Base-by-base conservation (phyloP, 192 early-diverging fungal species). In the Podila verticillata region DNA sequence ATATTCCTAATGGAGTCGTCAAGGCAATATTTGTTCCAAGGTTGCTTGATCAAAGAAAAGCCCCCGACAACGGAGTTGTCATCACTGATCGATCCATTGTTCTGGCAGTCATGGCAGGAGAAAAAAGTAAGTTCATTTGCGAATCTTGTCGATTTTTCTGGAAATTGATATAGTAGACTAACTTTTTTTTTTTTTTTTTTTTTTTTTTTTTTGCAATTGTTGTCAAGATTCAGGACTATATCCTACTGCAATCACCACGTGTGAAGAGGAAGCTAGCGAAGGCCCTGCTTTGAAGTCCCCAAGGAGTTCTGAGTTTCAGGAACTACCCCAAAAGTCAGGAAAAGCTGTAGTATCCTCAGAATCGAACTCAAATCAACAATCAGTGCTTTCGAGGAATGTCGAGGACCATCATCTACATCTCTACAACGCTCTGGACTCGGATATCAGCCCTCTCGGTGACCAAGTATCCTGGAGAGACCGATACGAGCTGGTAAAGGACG, bases 11-110 rank as follows among this genome's bases (percentile, higher is more conserved):
- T 4, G 70, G 65, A 2, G 51, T 58, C 24, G 61, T 60, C 17
- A 80, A 72, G 54, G 69, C 77, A 1, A 22, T 80, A 28, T 57
- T 65, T 24, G 59, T 80, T 60, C 70, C 77, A 60, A 51, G 31
- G 22, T 35, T 72, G 54, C 54, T 72, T 22, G 70, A 65, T 30
- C 59, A 72, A 26, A 57, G 66, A 31, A 7, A 36, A 17, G 34
- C 30, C 3, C 44, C 66, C 20, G 61, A 12, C 20, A 29, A 56
- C 28, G 77, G 77, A 7, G 31, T 72, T 24, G 57, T 72, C 5
- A 24, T 80, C 26, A 80, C 61, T 13, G 70, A 80, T 20, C 65
- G 20, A 12, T 20, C 54, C 1, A 48, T 80, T 8, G 60, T 80
- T 31, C 30, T 17, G 17, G 26, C 26, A 5, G 19, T 30, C 19